Percentiles rank a stretch among this genome's conserved stretches.
These are phyloP conservation scores for Citrus sinensis DNA, from an alignment of 345 rosid genomes.

Conservation along the genomic window DVS_A1.0 CM039162.1:22007001-22007500, in stretches of 20 bases:
- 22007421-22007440: slow-evolving; percentile 90
- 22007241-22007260: not conserved
- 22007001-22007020: slow-evolving; percentile 69
- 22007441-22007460: slow-evolving; percentile 99
- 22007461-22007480: slow-evolving; percentile 73
- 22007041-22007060: not conserved
- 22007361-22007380: not conserved
- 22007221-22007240: not conserved
- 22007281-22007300: not conserved
- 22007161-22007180: slow-evolving; percentile 51
- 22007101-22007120: slow-evolving; percentile 75
- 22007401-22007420: slow-evolving; percentile 68
- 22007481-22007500: not conserved
- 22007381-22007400: not conserved
- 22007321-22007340: not conserved
- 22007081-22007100: slow-evolving; percentile 56
- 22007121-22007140: slow-evolving; percentile 74
- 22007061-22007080: slow-evolving; percentile 11
- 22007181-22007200: slow-evolving; percentile 42
- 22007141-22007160: slow-evolving; percentile 58
- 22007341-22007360: not conserved
- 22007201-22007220: slow-evolving; percentile 63
- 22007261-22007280: not conserved
- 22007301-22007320: not conserved
- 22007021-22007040: slow-evolving; percentile 35